Conservation (phyloP, 768 basidiomycete species). For the Termitomyces titanicus region DNA sequence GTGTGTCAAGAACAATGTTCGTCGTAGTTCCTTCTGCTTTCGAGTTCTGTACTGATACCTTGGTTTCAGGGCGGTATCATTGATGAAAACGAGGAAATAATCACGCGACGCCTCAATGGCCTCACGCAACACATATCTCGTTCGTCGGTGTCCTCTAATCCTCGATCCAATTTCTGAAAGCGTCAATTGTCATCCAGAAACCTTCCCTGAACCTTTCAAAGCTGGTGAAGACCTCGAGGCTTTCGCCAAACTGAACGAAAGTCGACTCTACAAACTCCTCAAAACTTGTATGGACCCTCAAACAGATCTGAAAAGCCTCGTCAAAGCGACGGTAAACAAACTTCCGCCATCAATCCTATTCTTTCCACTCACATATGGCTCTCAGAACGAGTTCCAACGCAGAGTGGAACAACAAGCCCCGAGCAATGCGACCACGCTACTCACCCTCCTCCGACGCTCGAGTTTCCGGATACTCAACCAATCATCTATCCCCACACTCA, state of each 20-base stretch:
- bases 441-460: slow-evolving; percentile 62
- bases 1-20: slow-evolving; percentile 82
- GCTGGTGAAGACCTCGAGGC: slow-evolving; percentile 72
- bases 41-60: not conserved
- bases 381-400: slow-evolving; percentile 72
- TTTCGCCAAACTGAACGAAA: slow-evolving; percentile 88
- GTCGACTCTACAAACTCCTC: slow-evolving; percentile 79
- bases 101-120: slow-evolving; percentile 50
- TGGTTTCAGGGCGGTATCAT: slow-evolving; percentile 77
- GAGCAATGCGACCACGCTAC: slow-evolving; percentile 63
- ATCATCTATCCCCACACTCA: slow-evolving; percentile 77
- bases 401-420: slow-evolving; percentile 71
- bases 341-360: not conserved
- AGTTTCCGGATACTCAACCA: slow-evolving; percentile 77
- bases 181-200: slow-evolving; percentile 26
- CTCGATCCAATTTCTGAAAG: not conserved
- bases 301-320: slow-evolving; percentile 73
- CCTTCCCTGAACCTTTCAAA: slow-evolving; percentile 68
- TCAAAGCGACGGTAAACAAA: slow-evolving; percentile 64
- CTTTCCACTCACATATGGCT: not conserved
- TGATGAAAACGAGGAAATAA: slow-evolving; percentile 71
- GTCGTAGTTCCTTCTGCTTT: slow-evolving; percentile 23
- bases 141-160: slow-evolving; percentile 28
- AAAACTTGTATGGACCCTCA: slow-evolving; percentile 81
- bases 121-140: slow-evolving; percentile 59